phyloP scores from a whole-genome alignment of 2,329 filamentous ascomycete species.

The Epichloe coenophiala region DNA sequence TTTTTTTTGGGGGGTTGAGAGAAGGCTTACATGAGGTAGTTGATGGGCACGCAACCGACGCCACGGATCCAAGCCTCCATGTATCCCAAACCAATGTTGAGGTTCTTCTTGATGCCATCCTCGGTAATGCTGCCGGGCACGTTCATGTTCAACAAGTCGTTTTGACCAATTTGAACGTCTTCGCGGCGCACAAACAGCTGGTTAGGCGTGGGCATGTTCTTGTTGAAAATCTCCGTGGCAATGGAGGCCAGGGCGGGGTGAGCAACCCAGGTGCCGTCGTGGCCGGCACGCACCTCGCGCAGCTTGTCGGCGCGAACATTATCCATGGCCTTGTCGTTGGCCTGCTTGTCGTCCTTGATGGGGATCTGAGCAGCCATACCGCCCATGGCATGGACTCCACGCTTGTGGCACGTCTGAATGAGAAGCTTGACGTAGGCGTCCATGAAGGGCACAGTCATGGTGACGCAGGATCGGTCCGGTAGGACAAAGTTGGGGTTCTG shows the following conservation, averaged over 20 bases:
- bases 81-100: conserved; percentile 91
- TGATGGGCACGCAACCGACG: conserved; percentile 91
- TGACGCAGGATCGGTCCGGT: conserved; percentile 79
- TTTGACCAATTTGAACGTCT: conserved; percentile 73
- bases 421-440: conserved; percentile 88
- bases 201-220: conserved; percentile 97
- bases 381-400: conserved; percentile 96
- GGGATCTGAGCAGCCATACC: conserved; percentile 99
- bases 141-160: conserved; percentile 96
- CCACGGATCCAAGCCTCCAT: conserved; percentile 98
- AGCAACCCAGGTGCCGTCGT: conserved; percentile 95
- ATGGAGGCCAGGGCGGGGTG: conserved; percentile 85
- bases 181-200: conserved; percentile 85
- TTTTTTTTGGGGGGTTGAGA: too few species aligned
- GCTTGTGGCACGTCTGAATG: conserved; percentile 94
- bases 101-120: conserved; percentile 90
- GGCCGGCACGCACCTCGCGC: conserved; percentile 84
- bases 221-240: conserved; percentile 88
- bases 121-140: conserved; percentile 86
- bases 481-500: conserved; percentile 87
- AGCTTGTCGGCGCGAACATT: conserved; percentile 90
- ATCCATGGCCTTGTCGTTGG: conserved; percentile 91
- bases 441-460: conserved; percentile 99
- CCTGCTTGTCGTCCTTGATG: conserved; percentile 84
- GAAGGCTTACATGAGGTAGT: conserved; percentile 69